Base-by-base conservation (phyloP, 2,329 filamentous ascomycete genomes). In the Arthrobotrys megalospora region DNA sequence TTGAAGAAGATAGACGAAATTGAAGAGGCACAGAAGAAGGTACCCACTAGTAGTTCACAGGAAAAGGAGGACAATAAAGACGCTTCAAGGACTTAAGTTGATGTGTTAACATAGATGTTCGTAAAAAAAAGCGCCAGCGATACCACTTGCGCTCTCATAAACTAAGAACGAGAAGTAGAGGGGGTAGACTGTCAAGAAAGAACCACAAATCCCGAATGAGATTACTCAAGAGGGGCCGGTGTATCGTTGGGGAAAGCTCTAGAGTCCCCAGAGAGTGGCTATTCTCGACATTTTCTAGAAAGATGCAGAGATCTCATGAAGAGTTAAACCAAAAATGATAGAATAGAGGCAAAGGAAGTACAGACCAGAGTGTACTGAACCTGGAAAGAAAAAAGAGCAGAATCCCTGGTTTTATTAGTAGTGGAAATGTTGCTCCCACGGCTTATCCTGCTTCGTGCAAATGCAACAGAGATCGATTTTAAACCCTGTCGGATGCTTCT, bases 1-100 rank as follows among this genome's bases (percentile, higher is more conserved):
- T 81, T 89, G 67, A 87, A 86, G 80, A 83, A 87, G 75, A 87
- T 89, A 75, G 87, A 88, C 77, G 85, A 86, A 65, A 84, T 85
- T 0, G 88, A 89, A 70, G 83, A 83, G 76, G 81, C 84, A 65
- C 65, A 80, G 50, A 71, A 79, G 53, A 41, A 24, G 1, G 16
- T 19, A 12, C 1, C 10, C 7, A n/a, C n/a, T n/a, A 45, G 47
- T 43, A 60, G 45, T 16, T 24, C 24, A 12, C 32, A 58, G 36
- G n/a, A 43, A 24, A 43, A 55, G n/a, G 11, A 55, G 8, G 38
- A 58, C 24, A 21, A 68, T 47, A 47, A 41, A 47, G 38, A 47
- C 21, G 24, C 11, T 41, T 38, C 47, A 1, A 67, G 55, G 43
- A 48, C 21, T 6, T 58, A 45, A 58, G 16, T 58, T 21, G 34